These are phyloP conservation scores for Backusella morwellensis DNA, from an alignment of 192 early-diverging fungal species.

Conservation along the genomic window DNA sequence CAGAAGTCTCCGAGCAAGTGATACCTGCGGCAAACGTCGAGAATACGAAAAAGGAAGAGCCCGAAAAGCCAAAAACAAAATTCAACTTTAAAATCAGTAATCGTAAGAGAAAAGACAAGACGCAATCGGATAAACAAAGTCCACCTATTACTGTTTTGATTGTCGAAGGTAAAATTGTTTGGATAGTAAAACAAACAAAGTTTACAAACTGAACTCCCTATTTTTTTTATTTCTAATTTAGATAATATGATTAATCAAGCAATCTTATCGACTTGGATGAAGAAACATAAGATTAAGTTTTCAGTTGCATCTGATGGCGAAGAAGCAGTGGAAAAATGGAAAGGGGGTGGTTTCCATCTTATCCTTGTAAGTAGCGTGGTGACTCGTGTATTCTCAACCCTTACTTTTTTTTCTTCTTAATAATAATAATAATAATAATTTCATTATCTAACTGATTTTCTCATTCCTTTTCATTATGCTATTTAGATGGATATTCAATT, in stretches of 20 bases:
- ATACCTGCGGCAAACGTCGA: neutral
- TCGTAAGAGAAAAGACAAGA: conserved; percentile 13
- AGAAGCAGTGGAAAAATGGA: conserved; percentile 82
- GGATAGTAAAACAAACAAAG: neutral
- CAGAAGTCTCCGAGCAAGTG: neutral
- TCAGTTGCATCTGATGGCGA: conserved; percentile 76
- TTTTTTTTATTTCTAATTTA: conserved; percentile 15
- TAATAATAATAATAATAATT: neutral
- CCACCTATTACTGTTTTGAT: conserved; percentile 76
- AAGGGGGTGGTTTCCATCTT: conserved; percentile 59
- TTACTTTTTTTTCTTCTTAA: neutral
- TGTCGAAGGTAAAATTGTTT: conserved; percentile 60
- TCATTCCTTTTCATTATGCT: neutral
- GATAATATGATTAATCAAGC: conserved; percentile 76
- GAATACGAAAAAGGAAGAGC: neutral
- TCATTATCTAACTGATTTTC: neutral
- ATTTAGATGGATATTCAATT: conserved; percentile 72
- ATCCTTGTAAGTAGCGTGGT: conserved; percentile 45
- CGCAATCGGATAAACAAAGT: conserved; percentile 34
- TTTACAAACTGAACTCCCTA: neutral
- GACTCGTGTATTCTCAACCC: no score
- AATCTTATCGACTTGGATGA: conserved; percentile 72
- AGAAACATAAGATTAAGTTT: conserved; percentile 65
- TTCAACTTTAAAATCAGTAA: conserved; percentile 16
- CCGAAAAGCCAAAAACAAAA: conserved; percentile 8